Percentiles rank a stretch among this genome's conserved stretches.
Evolutionary conservation across 2,329 filamentous ascomycete species (phyloP).

Genomic region (Fusarium chuoi): DNA sequence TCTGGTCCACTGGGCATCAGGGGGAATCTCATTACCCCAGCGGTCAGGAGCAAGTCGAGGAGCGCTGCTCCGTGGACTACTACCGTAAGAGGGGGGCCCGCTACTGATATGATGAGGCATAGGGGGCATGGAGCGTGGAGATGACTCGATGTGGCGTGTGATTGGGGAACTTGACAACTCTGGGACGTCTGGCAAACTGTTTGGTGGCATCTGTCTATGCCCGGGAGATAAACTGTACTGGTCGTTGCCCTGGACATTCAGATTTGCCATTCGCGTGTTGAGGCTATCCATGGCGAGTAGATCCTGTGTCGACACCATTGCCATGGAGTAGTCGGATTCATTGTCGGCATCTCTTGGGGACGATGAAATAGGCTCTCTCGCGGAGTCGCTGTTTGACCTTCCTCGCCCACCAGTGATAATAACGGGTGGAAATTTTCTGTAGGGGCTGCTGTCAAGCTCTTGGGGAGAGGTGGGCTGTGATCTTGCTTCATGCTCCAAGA

Average conservation of each 20-base stretch:
- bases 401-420: constrained; percentile 51
- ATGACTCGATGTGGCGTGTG: constrained; percentile 47
- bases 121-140: constrained; percentile 54
- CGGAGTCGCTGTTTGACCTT: constrained; percentile 48
- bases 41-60: constrained; percentile 65
- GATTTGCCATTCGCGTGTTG: constrained; percentile 53
- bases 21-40: constrained; percentile 64
- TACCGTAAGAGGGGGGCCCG: constrained; percentile 49
- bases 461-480: constrained; percentile 47
- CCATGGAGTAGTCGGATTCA: constrained; percentile 51
- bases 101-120: constrained; percentile 43
- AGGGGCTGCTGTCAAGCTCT: constrained; percentile 50
- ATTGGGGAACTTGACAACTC: constrained; percentile 50
- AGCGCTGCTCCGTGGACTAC: constrained; percentile 44
- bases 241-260: constrained; percentile 51
- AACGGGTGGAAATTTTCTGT: constrained; percentile 55
- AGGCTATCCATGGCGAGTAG: constrained; percentile 60
- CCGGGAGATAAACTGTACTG: constrained; percentile 52
- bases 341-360: constrained; percentile 52
- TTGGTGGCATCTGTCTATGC: constrained; percentile 51
- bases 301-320: constrained; percentile 65
- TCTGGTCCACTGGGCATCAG: constrained; percentile 69
- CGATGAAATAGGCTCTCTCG: constrained; percentile 47
- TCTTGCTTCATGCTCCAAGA: constrained; percentile 59
- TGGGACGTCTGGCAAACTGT: constrained; percentile 36